Conservation (phyloP, 768 basidiomycete genomes). For the Cyclocybe cylindracea region DNA sequence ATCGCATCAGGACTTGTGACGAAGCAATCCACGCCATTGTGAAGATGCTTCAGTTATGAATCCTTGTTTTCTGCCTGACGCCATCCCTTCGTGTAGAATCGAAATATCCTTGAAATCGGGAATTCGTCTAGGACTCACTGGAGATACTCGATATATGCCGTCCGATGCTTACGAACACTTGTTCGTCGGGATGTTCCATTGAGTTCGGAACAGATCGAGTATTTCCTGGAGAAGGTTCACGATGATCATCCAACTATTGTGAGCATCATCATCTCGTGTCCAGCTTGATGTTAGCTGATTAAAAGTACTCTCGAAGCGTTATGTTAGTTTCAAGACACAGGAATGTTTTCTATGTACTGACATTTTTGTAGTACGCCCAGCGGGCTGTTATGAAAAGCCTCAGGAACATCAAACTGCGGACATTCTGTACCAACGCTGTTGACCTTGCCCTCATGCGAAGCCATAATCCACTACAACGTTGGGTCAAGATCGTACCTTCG, state of each 20-base stretch:
- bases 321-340: constrained; percentile 40
- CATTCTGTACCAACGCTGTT: constrained; percentile 54
- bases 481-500: constrained; percentile 49
- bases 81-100: constrained; percentile 28
- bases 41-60: constrained; percentile 16
- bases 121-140: constrained; percentile 69
- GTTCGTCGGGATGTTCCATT: constrained; percentile 64
- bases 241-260: constrained; percentile 72
- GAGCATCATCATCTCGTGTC: constrained; percentile 24
- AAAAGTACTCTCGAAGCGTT: constrained; percentile 42
- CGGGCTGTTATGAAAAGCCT: constrained; percentile 77
- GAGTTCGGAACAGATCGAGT: constrained; percentile 48
- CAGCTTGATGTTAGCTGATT: constrained; percentile 1
- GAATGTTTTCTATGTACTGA: neutral
- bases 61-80: constrained; percentile 8
- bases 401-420: constrained; percentile 80
- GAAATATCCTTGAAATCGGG: constrained; percentile 55
- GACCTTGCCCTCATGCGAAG: constrained; percentile 64
- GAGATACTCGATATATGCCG: constrained; percentile 74
- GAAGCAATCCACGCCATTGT: constrained; percentile 46
- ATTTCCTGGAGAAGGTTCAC: constrained; percentile 58
- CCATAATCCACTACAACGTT: constrained; percentile 66
- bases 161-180: constrained; percentile 66
- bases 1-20: constrained; percentile 43
- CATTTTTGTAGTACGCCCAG: constrained; percentile 56